phyloP scores from a whole-genome alignment of 768 basidiomycete genomes.

The Leccinellum albellum region DNA sequence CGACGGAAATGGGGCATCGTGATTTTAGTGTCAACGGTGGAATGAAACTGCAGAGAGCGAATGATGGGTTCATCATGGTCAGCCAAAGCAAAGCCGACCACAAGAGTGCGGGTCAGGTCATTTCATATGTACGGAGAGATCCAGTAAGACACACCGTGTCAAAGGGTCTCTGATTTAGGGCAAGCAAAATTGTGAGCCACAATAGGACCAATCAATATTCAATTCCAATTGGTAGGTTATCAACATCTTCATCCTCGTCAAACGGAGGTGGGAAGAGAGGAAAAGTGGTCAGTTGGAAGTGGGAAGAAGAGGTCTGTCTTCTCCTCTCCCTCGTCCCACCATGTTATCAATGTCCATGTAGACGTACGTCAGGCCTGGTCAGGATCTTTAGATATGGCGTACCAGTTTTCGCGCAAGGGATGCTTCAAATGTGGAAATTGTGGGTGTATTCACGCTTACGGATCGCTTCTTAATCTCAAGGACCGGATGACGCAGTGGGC shows the following conservation, averaged over 20 bases:
- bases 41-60: slow-evolving; percentile 19
- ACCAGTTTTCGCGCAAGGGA: slow-evolving; percentile 80
- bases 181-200: slow-evolving; percentile 25
- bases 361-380: slow-evolving; percentile 45
- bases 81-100: slow-evolving; percentile 5
- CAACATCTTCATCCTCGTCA: slow-evolving; percentile 50
- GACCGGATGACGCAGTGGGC: slow-evolving; percentile 54
- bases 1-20: slow-evolving; percentile 22
- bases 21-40: slow-evolving; percentile 11
- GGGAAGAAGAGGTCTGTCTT: slow-evolving; percentile 63
- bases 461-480: slow-evolving; percentile 7
- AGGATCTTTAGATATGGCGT: slow-evolving; percentile 59
- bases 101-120: slow-evolving; percentile 12
- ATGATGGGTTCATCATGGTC: slow-evolving; percentile 2
- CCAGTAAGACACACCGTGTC: slow-evolving; percentile 18
- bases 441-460: slow-evolving; percentile 39
- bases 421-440: slow-evolving; percentile 94
- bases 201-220: neutral
- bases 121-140: slow-evolving; percentile 3
- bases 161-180: slow-evolving; percentile 30
- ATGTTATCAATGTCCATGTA: slow-evolving; percentile 20
- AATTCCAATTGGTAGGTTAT: slow-evolving; percentile 24
- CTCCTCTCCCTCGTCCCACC: slow-evolving; percentile 3
- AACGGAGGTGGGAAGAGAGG: slow-evolving; percentile 67
- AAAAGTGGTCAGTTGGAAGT: slow-evolving; percentile 64